Evolutionary conservation across 352 stramenopile species (phyloP).

Genomic region (Pythium periplocum): DNA sequence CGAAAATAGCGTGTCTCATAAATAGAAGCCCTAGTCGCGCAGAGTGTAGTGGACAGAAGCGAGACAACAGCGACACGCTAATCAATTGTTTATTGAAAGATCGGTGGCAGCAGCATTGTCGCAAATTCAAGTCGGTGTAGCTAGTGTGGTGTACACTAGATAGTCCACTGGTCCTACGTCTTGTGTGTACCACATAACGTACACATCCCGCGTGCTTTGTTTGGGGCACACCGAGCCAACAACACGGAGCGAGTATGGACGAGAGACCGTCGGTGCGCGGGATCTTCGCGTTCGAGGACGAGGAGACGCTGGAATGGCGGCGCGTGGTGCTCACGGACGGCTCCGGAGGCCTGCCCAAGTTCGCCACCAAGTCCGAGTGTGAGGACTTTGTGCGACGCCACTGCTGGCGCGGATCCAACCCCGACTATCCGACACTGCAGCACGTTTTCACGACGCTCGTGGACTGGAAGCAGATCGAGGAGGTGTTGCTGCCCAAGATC

Average conservation of each 20-base stretch:
- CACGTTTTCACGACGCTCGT: conserved; percentile 92
- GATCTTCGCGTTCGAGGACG: conserved; percentile 86
- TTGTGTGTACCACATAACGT: too few species aligned
- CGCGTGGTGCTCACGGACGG: conserved; percentile 64
- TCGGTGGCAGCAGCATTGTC: too few species aligned
- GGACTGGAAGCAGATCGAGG: conserved; percentile 78
- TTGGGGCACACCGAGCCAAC: not conserved
- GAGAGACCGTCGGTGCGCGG: conserved; percentile 55
- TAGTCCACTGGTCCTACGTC: too few species aligned
- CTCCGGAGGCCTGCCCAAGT: conserved; percentile 74
- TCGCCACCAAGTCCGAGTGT: conserved; percentile 84
- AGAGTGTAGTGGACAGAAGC: too few species aligned
- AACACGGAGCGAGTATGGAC: conserved; percentile 10
- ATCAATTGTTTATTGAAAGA: too few species aligned
- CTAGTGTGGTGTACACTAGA: too few species aligned
- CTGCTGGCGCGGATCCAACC: conserved; percentile 86
- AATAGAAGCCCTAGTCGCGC: not conserved
- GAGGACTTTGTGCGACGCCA: conserved; percentile 85
- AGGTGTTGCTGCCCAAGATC: conserved; percentile 76
- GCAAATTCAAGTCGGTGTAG: too few species aligned
- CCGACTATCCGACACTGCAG: conserved; percentile 86
- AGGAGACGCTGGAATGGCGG: conserved; percentile 77
- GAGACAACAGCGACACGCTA: too few species aligned
- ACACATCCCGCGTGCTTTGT: too few species aligned
- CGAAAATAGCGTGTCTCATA: conserved; percentile 1